Evolutionary conservation across 164 flowering plant genomes (phyloP).

Genomic region (Piper longum): DNA sequence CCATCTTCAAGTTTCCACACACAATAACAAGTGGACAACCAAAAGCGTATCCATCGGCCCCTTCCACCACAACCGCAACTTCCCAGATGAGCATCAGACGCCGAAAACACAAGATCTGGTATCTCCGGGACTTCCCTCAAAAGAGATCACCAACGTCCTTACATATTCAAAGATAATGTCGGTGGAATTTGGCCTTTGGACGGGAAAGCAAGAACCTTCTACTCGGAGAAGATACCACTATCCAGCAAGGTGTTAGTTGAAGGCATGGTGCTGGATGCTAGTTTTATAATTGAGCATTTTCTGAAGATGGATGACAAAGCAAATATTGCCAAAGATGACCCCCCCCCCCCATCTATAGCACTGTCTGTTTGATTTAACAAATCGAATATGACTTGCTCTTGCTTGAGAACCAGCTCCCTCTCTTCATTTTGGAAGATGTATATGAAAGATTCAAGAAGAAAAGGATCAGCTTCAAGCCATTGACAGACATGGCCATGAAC

Average conservation of each 20-base stretch:
- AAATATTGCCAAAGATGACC: not conserved
- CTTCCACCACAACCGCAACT: conserved; percentile 26
- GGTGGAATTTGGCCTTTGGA: conserved; percentile 18
- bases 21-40: conserved; percentile 24
- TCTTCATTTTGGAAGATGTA: conserved; percentile 2
- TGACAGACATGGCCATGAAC: not conserved
- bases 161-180: conserved; percentile 13
- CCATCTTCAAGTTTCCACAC: conserved; percentile 32
- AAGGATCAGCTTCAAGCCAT: not conserved
- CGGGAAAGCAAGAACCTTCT: conserved; percentile 3
- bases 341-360: not conserved
- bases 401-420: conserved; percentile 9
- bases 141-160: not conserved
- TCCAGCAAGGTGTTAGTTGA: not conserved
- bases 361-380: not conserved
- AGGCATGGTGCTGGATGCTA: conserved; percentile 3
- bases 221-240: not conserved
- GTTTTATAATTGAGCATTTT: conserved; percentile 3
- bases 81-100: conserved; percentile 4
- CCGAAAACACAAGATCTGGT: conserved; percentile 37
- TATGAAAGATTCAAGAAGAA: not conserved
- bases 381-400: conserved; percentile 1
- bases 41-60: conserved; percentile 46
- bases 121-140: conserved; percentile 11
- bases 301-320: not conserved